Evolutionary conservation across 164 flowering plant genomes (phyloP), one percentile per base, ranked within the genome.

Genomic region (Stephania japonica): DNA sequence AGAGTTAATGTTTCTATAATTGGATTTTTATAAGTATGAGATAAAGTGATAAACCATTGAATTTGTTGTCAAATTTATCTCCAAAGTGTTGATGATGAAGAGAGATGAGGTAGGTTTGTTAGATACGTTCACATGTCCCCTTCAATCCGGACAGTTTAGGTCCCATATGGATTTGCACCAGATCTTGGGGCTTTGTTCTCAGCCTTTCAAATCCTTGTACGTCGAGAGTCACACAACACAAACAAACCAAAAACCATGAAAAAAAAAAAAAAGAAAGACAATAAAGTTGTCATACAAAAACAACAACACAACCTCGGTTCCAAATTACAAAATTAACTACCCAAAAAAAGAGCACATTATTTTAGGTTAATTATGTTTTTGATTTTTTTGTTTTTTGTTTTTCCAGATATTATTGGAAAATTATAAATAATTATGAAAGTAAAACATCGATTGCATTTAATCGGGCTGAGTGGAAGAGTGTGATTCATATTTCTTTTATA

Each of bases 81-180:
- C 19, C 38, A 32, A 32, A 50, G 59, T 13, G 59, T 56, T 19
- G 63, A 2, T 16, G 23, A 59, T 7, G 7, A 24, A 59, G 5
- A 59, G 64, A 21, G 64, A 59, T 7, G 79, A 25, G 78, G 59
- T 75, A 44, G 59, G 62, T 72, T 80, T 75, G 47, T 74, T 47
- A 47, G 70, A 72, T 77, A 77, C 42, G 65, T 67, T 81, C 43
- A 69, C 70, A 76, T 83, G 86, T 83, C 87, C 69, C 84, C 84
- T 80, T 83, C 85, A 78, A 73, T 78, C 75, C 75, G 42, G 83
- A 80, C 86, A 83, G 72, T 71, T 65, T 43, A 65, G 76, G 80
- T 71, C 72, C 83, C 80, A 71, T 18, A 11, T 6, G 72, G 78
- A 78, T 79, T 68, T 73, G 68, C 63, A 69, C 70, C 70, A 79